phyloP scores from a whole-genome alignment of 1,139 yeast genomes.

The Taphrina confusa region DNA sequence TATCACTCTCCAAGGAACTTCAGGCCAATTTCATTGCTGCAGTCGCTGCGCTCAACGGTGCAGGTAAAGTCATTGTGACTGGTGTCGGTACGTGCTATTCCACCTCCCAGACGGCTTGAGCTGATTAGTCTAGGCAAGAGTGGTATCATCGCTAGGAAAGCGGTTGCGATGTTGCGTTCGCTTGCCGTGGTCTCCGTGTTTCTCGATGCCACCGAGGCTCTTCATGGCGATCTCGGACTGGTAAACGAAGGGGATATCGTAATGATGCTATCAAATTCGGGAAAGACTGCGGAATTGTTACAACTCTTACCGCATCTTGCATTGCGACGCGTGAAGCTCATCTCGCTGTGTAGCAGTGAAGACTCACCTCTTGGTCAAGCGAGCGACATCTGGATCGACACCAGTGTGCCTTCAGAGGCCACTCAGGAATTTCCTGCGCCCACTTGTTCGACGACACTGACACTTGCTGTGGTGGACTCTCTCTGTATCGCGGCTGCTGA shows the following conservation, averaged over 20 bases:
- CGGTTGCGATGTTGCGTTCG: conserved; percentile 80
- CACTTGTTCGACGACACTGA: conserved; percentile 76
- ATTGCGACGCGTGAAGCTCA: conserved; percentile 49
- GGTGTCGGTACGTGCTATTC: conserved; percentile 14
- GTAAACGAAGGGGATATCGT: conserved; percentile 64
- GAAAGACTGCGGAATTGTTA: conserved; percentile 76
- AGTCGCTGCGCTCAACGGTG: conserved; percentile 31
- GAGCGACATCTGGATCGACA: conserved; percentile 59
- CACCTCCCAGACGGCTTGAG: not conserved
- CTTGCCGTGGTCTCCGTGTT: conserved; percentile 67
- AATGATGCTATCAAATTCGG: conserved; percentile 74
- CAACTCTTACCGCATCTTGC: conserved; percentile 62
- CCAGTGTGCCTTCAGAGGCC: conserved; percentile 58
- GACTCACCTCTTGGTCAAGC: conserved; percentile 53
- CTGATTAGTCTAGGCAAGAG: conserved; percentile 63
- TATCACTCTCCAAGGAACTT: conserved; percentile 27
- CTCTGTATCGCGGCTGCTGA: conserved; percentile 44
- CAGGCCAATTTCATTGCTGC: conserved; percentile 28
- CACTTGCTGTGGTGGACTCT: conserved; percentile 77
- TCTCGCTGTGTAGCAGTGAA: conserved; percentile 63
- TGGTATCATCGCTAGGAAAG: conserved; percentile 71
- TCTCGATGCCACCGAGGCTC: conserved; percentile 82
- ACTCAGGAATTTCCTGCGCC: conserved; percentile 81
- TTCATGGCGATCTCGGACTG: conserved; percentile 86
- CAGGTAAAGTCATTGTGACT: conserved; percentile 22